These are phyloP conservation scores for Penicillium sp. DNA, from an alignment of 2,329 filamentous ascomycete genomes.

Conservation along the genomic window DNA sequence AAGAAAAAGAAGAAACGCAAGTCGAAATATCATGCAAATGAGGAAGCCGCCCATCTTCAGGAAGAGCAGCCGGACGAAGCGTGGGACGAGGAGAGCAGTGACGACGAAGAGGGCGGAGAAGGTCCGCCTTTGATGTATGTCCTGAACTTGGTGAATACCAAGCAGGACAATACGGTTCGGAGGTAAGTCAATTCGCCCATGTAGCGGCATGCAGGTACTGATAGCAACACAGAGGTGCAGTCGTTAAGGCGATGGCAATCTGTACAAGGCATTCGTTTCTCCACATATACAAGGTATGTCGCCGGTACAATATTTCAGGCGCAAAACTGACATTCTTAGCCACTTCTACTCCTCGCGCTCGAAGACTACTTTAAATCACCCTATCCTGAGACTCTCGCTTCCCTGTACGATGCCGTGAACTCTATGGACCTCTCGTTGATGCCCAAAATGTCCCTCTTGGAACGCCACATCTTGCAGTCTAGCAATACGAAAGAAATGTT, in stretches of 20 bases:
- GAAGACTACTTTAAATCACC: constrained; percentile 97
- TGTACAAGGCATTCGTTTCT: constrained; percentile 96
- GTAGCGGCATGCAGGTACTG: background rate
- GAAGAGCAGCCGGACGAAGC: constrained; percentile 48
- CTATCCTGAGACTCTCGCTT: constrained; percentile 79
- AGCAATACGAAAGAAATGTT: constrained; percentile 96
- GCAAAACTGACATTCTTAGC: constrained; percentile 51
- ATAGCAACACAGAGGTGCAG: constrained; percentile 65
- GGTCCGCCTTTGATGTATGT: constrained; percentile 95
- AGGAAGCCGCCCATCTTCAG: constrained; percentile 50
- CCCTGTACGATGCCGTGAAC: constrained; percentile 90
- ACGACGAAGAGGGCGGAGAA: constrained; percentile 67
- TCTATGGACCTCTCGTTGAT: constrained; percentile 94
- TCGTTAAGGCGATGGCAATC: constrained; percentile 98
- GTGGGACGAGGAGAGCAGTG: constrained; percentile 47
- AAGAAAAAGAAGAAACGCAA: constrained; percentile 46
- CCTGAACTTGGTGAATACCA: constrained; percentile 95
- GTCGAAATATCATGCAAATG: constrained; percentile 43
- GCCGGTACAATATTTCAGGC: background rate
- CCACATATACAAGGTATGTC: constrained; percentile 89
- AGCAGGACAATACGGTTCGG: constrained; percentile 89
- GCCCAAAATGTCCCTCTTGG: constrained; percentile 78
- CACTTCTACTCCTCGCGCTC: constrained; percentile 81
- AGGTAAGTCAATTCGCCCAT: constrained; percentile 43
- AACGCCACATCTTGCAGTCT: constrained; percentile 80